Base-by-base conservation (phyloP, 495 filamentous ascomycete species). In the Aspergillus asperescens region DNA sequence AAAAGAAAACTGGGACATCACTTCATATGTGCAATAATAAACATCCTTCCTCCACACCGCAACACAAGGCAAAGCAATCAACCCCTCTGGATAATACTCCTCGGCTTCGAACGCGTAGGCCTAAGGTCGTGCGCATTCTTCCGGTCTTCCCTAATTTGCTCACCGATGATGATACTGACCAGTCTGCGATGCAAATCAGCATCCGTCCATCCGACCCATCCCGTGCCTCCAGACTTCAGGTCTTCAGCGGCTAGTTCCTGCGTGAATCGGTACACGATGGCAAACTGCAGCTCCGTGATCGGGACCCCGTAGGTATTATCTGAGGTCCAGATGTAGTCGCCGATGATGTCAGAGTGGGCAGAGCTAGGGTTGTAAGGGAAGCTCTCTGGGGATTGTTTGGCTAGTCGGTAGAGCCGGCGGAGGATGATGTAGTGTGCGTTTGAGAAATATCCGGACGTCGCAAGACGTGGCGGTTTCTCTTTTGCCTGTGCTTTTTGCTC, bases 91-190 rank as follows among this genome's bases (percentile, higher is more conserved):
- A 47, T 23, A 24, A 47, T 47, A 25, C 44, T 47, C 29, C 29
- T 29, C 2, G 44, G 44, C 20, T 18, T 47, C 29, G 44, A 20
- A 18, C 44, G 16, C 29, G 44, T 35, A 1, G 44, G 28, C 29
- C 44, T 34, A 4, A 5, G 16, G 20, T 23, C 44, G 20, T 18
- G n/a, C 40, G 62, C 61, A 31, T 59, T 60, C 34, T 64, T 72
- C 45, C 56, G 55, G 40, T 72, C 71, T 39, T 62, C 62, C 61
- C 74, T 61, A 53, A 74, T 71, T 55, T 75, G 67, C 48, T 75
- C 71, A 39, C 74, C 74, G 61, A 75, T 75, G 40, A 76, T 73
- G 32, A 77, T 59, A 51, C 74, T 77, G 38, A 75, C 71, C 57
- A 77, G 52, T 50, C 74, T 61, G 48, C 63, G 66, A 52, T 74